A percentile compares a stretch with the other conserved stretches of the same genome.
Evolutionary conservation across 2,329 filamentous ascomycete species (phyloP).

Genomic region (Fusarium sp.): DNA sequence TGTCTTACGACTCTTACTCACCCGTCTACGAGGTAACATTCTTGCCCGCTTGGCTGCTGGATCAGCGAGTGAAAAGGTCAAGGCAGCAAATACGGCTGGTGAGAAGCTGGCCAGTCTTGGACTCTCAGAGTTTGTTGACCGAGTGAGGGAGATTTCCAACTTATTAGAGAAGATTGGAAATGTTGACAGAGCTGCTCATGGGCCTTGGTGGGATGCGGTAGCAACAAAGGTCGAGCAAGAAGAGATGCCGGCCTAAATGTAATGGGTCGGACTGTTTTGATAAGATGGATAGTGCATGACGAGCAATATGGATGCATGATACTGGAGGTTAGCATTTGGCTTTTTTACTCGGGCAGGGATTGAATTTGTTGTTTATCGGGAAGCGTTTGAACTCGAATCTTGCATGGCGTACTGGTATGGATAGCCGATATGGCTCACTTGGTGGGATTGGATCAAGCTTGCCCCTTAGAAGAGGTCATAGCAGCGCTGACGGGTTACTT

Average conservation of each 20-base stretch:
- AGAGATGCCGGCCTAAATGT: constrained; percentile 45
- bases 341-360: constrained; percentile 9
- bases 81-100: constrained; percentile 74
- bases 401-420: constrained; percentile 41
- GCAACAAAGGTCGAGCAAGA: constrained; percentile 67
- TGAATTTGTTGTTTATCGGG: constrained; percentile 23
- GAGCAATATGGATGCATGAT: constrained; percentile 41
- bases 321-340: constrained; percentile 32
- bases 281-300: constrained; percentile 23
- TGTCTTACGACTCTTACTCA: constrained; percentile 75
- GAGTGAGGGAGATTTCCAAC: constrained; percentile 77
- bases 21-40: constrained; percentile 75
- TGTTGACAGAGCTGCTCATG: constrained; percentile 77
- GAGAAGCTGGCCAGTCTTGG: constrained; percentile 78
- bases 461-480: constrained; percentile 10
- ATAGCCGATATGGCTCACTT: constrained; percentile 19
- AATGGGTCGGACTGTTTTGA: constrained; percentile 8
- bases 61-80: constrained; percentile 77
- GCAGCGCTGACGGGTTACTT: constrained; percentile 17
- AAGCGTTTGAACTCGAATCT: constrained; percentile 33
- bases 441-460: constrained; percentile 15
- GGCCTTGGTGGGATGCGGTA: constrained; percentile 77
- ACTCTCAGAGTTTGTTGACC: constrained; percentile 78
- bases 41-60: constrained; percentile 72
- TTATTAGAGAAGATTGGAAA: constrained; percentile 72